Evolutionary conservation across 2,329 filamentous ascomycete species (phyloP).

Genomic region (Diaporthe velutina): DNA sequence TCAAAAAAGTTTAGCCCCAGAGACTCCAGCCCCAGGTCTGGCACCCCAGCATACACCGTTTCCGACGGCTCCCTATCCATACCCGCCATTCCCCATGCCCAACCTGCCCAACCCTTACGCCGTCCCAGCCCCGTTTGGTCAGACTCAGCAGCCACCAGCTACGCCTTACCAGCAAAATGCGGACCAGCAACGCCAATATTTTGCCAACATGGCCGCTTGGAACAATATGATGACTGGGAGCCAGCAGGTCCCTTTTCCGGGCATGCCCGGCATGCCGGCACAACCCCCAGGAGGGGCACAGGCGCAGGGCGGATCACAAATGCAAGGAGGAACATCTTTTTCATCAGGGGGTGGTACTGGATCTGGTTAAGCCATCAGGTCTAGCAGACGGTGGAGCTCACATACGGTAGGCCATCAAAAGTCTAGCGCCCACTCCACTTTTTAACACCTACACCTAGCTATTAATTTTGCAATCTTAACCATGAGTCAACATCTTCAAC

Average conservation of each 20-base stretch:
- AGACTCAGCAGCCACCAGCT: neutral
- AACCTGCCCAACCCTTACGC: neutral
- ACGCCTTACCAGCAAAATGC: neutral
- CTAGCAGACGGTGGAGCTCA: no score
- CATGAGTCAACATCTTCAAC: neutral
- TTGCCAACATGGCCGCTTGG: conserved; percentile 2
- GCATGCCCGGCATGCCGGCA: neutral
- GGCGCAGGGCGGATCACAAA: neutral
- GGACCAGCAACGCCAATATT: neutral
- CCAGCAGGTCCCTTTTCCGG: neutral
- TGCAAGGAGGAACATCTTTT: neutral
- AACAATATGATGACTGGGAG: neutral
- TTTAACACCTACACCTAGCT: no score
- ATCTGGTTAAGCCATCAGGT: no score
- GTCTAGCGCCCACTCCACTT: no score
- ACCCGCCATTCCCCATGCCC: neutral
- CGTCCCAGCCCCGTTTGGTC: neutral
- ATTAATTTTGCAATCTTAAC: no score
- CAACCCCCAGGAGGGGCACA: neutral
- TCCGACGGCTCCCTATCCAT: neutral
- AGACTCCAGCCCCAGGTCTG: neutral
- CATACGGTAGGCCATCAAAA: no score
- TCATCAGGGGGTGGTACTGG: neutral
- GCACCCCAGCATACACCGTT: neutral
- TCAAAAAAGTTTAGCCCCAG: neutral